Evolutionary conservation across 495 filamentous ascomycete species (phyloP), one percentile per base, ranked within the genome.

Genomic region (Xylaria curta): DNA sequence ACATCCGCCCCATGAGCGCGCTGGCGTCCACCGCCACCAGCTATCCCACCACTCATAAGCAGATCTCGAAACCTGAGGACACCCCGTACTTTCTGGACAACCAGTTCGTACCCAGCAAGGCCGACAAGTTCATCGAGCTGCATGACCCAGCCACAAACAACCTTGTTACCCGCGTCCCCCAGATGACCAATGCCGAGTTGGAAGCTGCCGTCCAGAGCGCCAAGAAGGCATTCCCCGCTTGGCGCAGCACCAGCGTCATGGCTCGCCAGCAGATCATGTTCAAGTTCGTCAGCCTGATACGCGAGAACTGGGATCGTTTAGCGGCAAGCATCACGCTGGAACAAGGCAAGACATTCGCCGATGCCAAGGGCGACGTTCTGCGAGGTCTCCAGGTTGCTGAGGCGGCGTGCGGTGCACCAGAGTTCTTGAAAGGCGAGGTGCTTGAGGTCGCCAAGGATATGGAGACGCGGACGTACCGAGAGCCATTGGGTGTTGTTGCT

Each of bases 361-460:
- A 99, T 84, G 95, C 96, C 63, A 93, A 88, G 82, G 96, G 96
- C 68, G 96, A 99, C 82, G 96, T 99, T 19, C 89, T 99, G 69
- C 89, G 96, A 66, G 96, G 96, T 51, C 85, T 99, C 73, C 96
- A 99, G 86, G 96, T 99, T 54, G 96, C 96, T 12, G 96, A 99
- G 86, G 95, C 94, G 24, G 94, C 95, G 38, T 98, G 95, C 77
- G 94, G 92, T 42, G 97, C 97, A 74, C 96, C 96, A 9, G 95
- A 94, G 51, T 92, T 98, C 80, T 87, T 98, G 81, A 93, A 93
- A 71, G 96, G 96, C 42, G 95, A 98, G 82, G 89, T 99, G 38
- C 85, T 99, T 44, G 97, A 99, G 84, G 96, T 99, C 10, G 91
- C 95, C 61, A 97, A 97, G 87, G 96, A 99, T 81, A 99, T 99